These are phyloP conservation scores for Coniochaeta pulveracea DNA, from an alignment of 2,329 filamentous ascomycete genomes.

Conservation along the genomic window DNA sequence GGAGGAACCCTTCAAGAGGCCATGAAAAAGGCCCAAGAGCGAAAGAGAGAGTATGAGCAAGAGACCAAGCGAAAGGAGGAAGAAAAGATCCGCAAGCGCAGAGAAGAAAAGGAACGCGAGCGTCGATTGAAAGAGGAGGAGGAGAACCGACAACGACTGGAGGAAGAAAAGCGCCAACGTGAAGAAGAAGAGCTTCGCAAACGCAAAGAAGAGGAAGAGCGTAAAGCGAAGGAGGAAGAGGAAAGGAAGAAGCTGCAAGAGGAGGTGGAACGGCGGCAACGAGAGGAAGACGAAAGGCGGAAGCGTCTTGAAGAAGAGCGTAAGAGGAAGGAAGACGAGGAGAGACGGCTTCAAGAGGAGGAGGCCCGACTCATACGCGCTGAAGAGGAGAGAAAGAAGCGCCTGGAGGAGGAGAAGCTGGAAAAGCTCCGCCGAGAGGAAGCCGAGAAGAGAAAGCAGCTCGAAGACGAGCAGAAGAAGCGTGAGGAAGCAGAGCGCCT, in stretches of 20 bases:
- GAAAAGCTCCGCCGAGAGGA: constrained; percentile 17
- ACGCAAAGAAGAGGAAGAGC: constrained; percentile 14
- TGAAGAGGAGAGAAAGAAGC: constrained; percentile 22
- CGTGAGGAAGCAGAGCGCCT: constrained; percentile 23
- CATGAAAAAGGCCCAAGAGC: constrained; percentile 19
- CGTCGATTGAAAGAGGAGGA: constrained; percentile 11
- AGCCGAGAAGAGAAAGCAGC: constrained; percentile 13
- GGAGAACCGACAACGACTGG: constrained; percentile 15
- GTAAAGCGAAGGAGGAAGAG: constrained; percentile 20
- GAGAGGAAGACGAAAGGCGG: constrained; percentile 9
- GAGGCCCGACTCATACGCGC: constrained; percentile 21
- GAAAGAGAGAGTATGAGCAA: no score
- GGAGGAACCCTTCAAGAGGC: constrained; percentile 16
- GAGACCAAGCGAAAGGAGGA: constrained; percentile 20
- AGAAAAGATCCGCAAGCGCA: constrained; percentile 21
- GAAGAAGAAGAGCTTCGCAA: constrained; percentile 13
- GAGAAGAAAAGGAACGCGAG: constrained; percentile 17
- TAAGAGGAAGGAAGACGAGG: constrained; percentile 15
- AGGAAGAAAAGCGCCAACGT: constrained; percentile 12
- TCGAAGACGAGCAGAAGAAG: constrained; percentile 18
- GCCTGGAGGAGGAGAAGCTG: constrained; percentile 24
- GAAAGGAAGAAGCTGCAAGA: constrained; percentile 17
- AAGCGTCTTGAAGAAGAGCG: constrained; percentile 17
- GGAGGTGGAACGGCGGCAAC: constrained; percentile 13
- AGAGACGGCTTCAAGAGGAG: constrained; percentile 13